Conservation (phyloP, 2,329 filamentous ascomycete genomes). For the Pseudogymnoascus sp. region DNA sequence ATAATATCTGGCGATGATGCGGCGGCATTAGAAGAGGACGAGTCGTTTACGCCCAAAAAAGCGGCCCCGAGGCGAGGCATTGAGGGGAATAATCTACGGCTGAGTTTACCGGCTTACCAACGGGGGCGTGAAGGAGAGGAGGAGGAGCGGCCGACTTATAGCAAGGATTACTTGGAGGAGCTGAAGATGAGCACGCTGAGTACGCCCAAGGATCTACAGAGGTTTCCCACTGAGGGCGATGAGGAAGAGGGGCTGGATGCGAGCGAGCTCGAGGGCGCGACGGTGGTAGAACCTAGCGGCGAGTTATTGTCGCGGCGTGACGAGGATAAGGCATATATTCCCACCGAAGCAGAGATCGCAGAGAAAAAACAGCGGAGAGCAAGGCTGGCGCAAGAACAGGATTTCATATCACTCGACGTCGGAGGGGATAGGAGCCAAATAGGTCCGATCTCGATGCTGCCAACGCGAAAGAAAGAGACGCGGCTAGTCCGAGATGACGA, state of each 20-base stretch:
- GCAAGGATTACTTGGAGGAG: slow-evolving; percentile 77
- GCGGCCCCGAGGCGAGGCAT: slow-evolving; percentile 54
- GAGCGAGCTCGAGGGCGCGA: slow-evolving; percentile 54
- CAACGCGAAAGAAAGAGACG: slow-evolving; percentile 58
- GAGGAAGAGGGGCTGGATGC: slow-evolving; percentile 50
- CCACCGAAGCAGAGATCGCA: slow-evolving; percentile 75
- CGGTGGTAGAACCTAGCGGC: slow-evolving; percentile 48
- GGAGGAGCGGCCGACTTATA: slow-evolving; percentile 71
- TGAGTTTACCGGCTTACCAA: slow-evolving; percentile 34
- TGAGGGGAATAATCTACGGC: slow-evolving; percentile 60
- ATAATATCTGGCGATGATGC: slow-evolving; percentile 47
- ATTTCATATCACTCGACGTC: slow-evolving; percentile 58
- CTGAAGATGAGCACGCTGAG: slow-evolving; percentile 79
- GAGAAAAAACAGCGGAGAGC: slow-evolving; percentile 86
- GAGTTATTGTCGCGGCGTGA: slow-evolving; percentile 3
- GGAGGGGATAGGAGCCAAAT: slow-evolving; percentile 36
- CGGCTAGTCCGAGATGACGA: slow-evolving; percentile 80
- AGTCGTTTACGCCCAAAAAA: slow-evolving; percentile 55
- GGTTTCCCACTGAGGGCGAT: slow-evolving; percentile 38
- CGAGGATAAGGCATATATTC: slow-evolving; percentile 46
- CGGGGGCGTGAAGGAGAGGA: slow-evolving; percentile 34
- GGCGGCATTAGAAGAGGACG: slow-evolving; percentile 42
- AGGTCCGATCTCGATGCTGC: slow-evolving; percentile 32
- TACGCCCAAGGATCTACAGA: slow-evolving; percentile 59
- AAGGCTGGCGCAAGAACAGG: slow-evolving; percentile 67